These are phyloP conservation scores for Cladorrhinum sp. DNA, from an alignment of 2,329 filamentous ascomycete species.

Conservation along the genomic window DNA sequence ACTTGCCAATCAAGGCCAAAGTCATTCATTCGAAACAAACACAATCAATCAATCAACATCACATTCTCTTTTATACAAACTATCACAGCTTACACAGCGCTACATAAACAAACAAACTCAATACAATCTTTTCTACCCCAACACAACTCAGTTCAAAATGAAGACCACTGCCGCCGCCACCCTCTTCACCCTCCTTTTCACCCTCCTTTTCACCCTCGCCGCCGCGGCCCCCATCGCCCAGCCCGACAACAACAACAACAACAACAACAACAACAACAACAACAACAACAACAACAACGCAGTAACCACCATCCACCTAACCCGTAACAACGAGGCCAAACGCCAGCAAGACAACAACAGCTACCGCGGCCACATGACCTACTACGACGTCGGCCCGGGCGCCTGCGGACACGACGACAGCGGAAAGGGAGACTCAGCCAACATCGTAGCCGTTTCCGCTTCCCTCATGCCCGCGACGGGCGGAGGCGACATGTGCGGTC, in stretches of 20 bases:
- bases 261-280: background rate
- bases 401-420: slow-evolving; percentile 63
- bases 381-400: slow-evolving; percentile 66
- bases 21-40: background rate
- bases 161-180: background rate
- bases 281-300: too few relatives aligned
- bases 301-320: background rate
- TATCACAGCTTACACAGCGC: background rate
- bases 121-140: background rate
- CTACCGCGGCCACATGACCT: slow-evolving; percentile 67
- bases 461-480: slow-evolving; percentile 64
- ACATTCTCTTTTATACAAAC: background rate
- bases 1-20: background rate
- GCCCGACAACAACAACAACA: slow-evolving; percentile 8
- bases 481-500: slow-evolving; percentile 66
- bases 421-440: slow-evolving; percentile 49
- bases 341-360: background rate
- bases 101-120: background rate
- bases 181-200: background rate
- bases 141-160: background rate
- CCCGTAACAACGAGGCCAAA: background rate
- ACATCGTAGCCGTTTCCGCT: slow-evolving; percentile 66
- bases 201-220: background rate
- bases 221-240: too few relatives aligned
- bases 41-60: background rate